A percentile compares a stretch with the other conserved stretches of the same genome.
Evolutionary conservation across 1,284 basidiomycete species (phyloP).

Genomic region (Melanopsichium pennsylvanicum): DNA sequence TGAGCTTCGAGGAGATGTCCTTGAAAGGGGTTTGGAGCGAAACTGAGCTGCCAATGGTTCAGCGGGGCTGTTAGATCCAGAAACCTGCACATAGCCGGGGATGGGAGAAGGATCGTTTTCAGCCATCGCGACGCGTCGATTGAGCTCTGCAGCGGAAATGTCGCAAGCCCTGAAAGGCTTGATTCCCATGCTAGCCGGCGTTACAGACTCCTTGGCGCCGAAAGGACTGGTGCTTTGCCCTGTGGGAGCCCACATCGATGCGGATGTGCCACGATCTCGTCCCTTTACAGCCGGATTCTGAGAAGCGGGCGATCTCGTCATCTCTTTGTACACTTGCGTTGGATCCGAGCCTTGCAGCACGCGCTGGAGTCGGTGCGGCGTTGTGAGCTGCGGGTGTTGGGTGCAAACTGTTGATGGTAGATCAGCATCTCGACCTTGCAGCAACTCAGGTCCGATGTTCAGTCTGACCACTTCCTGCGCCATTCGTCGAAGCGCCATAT

Average conservation of each 20-base stretch:
- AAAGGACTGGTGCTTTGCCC: background rate
- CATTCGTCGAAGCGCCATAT: constrained; percentile 39
- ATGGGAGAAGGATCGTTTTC: background rate
- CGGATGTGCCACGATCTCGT: constrained; percentile 12
- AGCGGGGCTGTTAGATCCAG: background rate
- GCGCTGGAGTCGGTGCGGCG: constrained; percentile 15
- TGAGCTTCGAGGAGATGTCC: constrained; percentile 10
- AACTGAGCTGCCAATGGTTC: constrained; percentile 2
- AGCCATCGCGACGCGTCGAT: constrained; percentile 21
- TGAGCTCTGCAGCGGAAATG: constrained; percentile 12
- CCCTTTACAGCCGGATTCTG: background rate
- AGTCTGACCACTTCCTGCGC: constrained; percentile 23
- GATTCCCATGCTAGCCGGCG: background rate
- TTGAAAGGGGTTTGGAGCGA: constrained; percentile 1
- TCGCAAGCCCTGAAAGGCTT: constrained; percentile 9
- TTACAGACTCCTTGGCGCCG: background rate
- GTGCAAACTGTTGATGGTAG: constrained; percentile 2
- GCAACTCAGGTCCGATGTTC: constrained; percentile 3
- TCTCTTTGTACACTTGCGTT: constrained; percentile 12
- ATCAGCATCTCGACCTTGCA: background rate
- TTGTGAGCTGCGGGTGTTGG: constrained; percentile 11
- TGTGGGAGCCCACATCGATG: constrained; percentile 31
- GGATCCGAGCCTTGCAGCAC: constrained; percentile 22
- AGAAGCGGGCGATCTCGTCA: background rate
- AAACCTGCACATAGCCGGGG: background rate